A percentile compares a stretch with the other conserved stretches of the same genome.
phyloP scores from a whole-genome alignment of 2,329 filamentous ascomycete genomes.

The Zopfia rhizophila region DNA sequence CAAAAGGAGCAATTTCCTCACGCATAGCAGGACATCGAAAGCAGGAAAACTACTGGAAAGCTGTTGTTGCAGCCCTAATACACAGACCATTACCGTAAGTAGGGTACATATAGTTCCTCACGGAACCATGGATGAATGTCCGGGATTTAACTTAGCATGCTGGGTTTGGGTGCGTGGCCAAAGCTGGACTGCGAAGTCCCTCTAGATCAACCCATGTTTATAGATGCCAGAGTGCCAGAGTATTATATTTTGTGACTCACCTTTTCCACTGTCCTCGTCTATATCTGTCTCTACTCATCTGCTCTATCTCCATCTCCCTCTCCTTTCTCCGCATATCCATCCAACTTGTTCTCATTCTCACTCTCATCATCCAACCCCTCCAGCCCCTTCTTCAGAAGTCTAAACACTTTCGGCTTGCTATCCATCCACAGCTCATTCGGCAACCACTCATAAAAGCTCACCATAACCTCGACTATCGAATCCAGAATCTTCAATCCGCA shows the following conservation, averaged over 20 bases:
- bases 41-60: constrained; percentile 86
- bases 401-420: constrained; percentile 39
- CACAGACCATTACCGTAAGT: no score
- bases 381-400: constrained; percentile 33
- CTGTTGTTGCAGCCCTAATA: constrained; percentile 76
- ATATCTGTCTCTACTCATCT: no score
- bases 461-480: constrained; percentile 49
- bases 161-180: no score
- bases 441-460: constrained; percentile 57
- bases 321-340: constrained; percentile 17
- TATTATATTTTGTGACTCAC: no score
- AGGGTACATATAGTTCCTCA: no score
- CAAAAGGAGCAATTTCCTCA: not conserved
- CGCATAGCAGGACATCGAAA: constrained; percentile 80
- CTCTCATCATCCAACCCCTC: constrained; percentile 19
- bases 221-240: no score
- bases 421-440: constrained; percentile 55
- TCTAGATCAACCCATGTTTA: no score
- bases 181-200: no score
- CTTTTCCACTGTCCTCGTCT: no score
- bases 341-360: constrained; percentile 20
- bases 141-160: no score
- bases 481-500: constrained; percentile 48
- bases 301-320: constrained; percentile 1
- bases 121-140: no score